Evolutionary conservation across 2,329 filamentous ascomycete genomes (phyloP).

Genomic region (Colletotrichum sp.): DNA sequence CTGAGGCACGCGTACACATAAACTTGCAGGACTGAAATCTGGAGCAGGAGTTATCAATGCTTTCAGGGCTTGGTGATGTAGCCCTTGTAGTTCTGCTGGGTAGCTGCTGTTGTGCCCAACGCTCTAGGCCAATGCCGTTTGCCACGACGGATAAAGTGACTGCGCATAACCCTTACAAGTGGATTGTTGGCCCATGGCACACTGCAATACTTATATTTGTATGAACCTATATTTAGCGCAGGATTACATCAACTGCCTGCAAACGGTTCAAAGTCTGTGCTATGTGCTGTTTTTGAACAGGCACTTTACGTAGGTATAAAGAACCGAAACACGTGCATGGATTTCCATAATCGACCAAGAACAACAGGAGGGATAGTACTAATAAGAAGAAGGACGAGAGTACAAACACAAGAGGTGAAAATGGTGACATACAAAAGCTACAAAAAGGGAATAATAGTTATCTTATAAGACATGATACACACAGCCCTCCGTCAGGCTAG

Average conservation of each 20-base stretch:
- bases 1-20: background rate
- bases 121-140: background rate
- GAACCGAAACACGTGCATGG: background rate
- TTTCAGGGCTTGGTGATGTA: background rate
- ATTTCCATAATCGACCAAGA: background rate
- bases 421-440: too few species aligned
- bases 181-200: background rate
- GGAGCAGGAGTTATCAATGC: background rate
- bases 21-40: background rate
- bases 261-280: background rate
- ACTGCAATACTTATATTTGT: background rate
- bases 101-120: background rate
- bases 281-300: background rate
- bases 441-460: too few species aligned
- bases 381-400: too few species aligned
- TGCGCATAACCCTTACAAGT: background rate
- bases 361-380: too few species aligned
- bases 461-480: too few species aligned
- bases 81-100: background rate
- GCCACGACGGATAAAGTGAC: background rate
- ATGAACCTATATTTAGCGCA: background rate
- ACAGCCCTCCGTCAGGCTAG: too few species aligned
- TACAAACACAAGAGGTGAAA: rapidly evolving
- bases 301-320: background rate
- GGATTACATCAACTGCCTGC: background rate